Conservation (phyloP, 345 rosid species). For the Rhizophora apiculata region DNA sequence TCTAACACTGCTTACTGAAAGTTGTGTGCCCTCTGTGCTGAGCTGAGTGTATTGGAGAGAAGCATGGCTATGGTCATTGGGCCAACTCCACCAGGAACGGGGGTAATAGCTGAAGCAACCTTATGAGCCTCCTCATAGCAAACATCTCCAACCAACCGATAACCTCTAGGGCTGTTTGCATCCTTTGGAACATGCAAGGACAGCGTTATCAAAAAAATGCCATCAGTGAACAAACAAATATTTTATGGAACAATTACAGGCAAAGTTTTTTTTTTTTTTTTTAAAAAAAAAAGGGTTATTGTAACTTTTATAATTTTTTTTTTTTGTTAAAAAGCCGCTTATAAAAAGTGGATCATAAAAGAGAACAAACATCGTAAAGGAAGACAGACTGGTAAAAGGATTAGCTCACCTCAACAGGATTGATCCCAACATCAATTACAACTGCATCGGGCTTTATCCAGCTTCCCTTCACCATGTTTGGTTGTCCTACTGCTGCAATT, state of each 20-base stretch:
- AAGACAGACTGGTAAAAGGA: neutral
- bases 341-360: neutral
- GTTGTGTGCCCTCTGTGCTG: conserved; percentile 64
- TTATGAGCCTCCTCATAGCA: conserved; percentile 72
- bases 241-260: too few relatives aligned
- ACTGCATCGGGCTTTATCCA: conserved; percentile 95
- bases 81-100: conserved; percentile 92
- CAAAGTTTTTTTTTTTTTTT: too few relatives aligned
- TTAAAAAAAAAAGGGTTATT: too few relatives aligned
- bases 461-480: conserved; percentile 75
- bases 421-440: conserved; percentile 85
- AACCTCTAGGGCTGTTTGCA: conserved; percentile 47
- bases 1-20: conserved; percentile 8
- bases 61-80: conserved; percentile 96
- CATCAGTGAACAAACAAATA: too few relatives aligned
- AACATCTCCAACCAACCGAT: conserved; percentile 75
- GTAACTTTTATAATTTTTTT: too few relatives aligned
- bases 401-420: conserved; percentile 61
- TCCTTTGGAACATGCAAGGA: conserved; percentile 37
- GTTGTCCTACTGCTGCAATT: conserved; percentile 73
- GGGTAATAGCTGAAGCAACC: conserved; percentile 74
- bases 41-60: conserved; percentile 65
- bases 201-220: neutral
- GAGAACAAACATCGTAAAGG: neutral
- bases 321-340: too few relatives aligned